A percentile compares a stretch with the other conserved stretches of the same genome.
Evolutionary conservation across 2,329 filamentous ascomycete genomes (phyloP).

Genomic region (Penicillium nordicum): DNA sequence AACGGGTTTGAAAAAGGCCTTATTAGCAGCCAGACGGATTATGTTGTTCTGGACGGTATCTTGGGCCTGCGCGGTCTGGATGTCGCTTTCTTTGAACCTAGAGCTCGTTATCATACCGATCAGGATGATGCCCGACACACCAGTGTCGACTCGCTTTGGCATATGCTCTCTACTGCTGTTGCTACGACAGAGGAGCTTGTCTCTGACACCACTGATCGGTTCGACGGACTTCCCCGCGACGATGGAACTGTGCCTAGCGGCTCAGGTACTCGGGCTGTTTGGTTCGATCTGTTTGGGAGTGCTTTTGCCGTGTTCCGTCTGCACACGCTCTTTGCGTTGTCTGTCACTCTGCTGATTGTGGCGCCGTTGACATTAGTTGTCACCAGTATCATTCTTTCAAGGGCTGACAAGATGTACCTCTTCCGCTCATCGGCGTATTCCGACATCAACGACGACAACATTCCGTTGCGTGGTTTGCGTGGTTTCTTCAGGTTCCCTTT

Average conservation of each 20-base stretch:
- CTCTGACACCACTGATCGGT: slow-evolving; percentile 62
- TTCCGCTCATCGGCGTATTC: slow-evolving; percentile 66
- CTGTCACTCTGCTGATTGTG: slow-evolving; percentile 75
- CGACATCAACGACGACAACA: slow-evolving; percentile 57
- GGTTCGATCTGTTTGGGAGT: slow-evolving; percentile 88
- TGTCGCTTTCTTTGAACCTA: slow-evolving; percentile 83
- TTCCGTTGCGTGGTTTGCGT: slow-evolving; percentile 69
- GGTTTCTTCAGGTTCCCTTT: slow-evolving; percentile 84
- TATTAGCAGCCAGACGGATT: slow-evolving; percentile 85
- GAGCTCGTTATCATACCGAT: slow-evolving; percentile 84
- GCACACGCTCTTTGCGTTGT: slow-evolving; percentile 82
- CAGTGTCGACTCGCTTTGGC: slow-evolving; percentile 67
- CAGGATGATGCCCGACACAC: slow-evolving; percentile 83
- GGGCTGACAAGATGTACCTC: slow-evolving; percentile 80
- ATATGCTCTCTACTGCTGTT: slow-evolving; percentile 86
- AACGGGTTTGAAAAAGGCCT: slow-evolving; percentile 80
- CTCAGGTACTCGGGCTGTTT: slow-evolving; percentile 68
- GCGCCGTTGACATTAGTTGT: slow-evolving; percentile 70
- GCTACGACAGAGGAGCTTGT: slow-evolving; percentile 70
- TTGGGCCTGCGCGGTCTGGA: slow-evolving; percentile 85
- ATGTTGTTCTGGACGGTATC: slow-evolving; percentile 72
- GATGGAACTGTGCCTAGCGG: slow-evolving; percentile 65
- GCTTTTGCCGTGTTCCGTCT: slow-evolving; percentile 75
- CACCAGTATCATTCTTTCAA: slow-evolving; percentile 65
- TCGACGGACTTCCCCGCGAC: slow-evolving; percentile 58